Evolutionary conservation across 2,329 filamentous ascomycete species (phyloP).

Genomic region (Neofusicoccum sp.): DNA sequence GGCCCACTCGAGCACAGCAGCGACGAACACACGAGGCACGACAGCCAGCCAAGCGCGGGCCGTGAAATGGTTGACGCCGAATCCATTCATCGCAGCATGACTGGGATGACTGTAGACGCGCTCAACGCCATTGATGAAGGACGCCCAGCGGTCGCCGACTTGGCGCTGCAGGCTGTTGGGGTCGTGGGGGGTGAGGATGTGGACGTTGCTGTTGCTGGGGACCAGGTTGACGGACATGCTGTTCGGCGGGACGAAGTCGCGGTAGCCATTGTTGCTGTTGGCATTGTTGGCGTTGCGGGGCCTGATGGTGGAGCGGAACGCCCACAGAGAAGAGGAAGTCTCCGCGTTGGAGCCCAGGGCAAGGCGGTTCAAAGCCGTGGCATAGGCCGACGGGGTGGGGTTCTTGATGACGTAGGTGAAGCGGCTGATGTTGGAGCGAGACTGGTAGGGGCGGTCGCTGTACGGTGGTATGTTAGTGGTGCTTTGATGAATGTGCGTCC

Average conservation of each 20-base stretch:
- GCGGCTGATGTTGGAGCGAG: background rate
- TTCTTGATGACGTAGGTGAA: background rate
- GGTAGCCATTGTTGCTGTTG: no score
- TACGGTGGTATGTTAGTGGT: background rate
- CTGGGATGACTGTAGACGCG: no score
- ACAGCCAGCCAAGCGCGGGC: background rate
- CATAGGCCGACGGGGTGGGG: background rate
- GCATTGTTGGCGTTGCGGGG: background rate
- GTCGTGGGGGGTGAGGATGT: background rate
- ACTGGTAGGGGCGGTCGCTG: background rate
- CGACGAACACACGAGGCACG: background rate
- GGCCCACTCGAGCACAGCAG: background rate
- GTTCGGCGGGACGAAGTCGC: background rate
- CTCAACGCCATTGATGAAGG: background rate
- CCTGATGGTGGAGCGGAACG: background rate
- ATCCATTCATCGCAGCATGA: background rate
- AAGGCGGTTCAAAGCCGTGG: background rate
- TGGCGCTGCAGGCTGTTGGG: background rate
- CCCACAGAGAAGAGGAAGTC: background rate
- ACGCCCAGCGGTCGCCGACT: background rate
- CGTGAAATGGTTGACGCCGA: background rate
- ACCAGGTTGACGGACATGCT: no score
- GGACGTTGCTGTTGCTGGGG: background rate
- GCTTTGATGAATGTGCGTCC: background rate
- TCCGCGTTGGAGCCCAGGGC: background rate